These are phyloP conservation scores for Candida sonorensis DNA, from an alignment of 805 yeast genomes.

Conservation along the genomic window DNA sequence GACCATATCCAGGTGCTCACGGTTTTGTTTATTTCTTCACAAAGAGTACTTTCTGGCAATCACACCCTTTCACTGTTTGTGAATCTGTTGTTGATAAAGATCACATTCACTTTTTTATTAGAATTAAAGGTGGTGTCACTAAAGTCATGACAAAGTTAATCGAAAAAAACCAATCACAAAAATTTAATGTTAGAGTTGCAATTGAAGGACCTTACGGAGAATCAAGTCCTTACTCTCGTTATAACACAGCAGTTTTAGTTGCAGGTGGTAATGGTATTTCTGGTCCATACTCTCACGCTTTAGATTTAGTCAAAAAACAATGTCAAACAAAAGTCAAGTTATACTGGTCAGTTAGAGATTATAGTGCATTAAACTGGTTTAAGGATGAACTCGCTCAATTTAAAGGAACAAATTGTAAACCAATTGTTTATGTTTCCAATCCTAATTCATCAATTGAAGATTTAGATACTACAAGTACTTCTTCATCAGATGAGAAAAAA, in stretches of 20 bases:
- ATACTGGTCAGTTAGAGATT: slow-evolving; percentile 58
- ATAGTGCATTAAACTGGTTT: slow-evolving; percentile 45
- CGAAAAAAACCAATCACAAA: slow-evolving; percentile 20
- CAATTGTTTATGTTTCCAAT: slow-evolving; percentile 36
- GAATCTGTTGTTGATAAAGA: slow-evolving; percentile 29
- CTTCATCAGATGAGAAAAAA: slow-evolving; percentile 8
- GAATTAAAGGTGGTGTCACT: slow-evolving; percentile 55
- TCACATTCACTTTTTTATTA: slow-evolving; percentile 37
- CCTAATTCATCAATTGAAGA: slow-evolving; percentile 16
- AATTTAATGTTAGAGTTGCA: slow-evolving; percentile 46
- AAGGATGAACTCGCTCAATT: slow-evolving; percentile 34
- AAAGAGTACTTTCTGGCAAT: slow-evolving; percentile 50
- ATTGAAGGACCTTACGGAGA: slow-evolving; percentile 71
- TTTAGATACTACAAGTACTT: slow-evolving; percentile 8
- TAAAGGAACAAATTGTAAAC: slow-evolving; percentile 27
- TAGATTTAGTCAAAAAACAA: slow-evolving; percentile 24
- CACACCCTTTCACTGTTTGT: slow-evolving; percentile 49
- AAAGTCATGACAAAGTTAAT: slow-evolving; percentile 30
- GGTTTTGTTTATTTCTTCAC: slow-evolving; percentile 54
- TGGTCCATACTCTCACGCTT: slow-evolving; percentile 41
- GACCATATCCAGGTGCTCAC: slow-evolving; percentile 50
- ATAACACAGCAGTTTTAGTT: slow-evolving; percentile 48
- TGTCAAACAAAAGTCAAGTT: slow-evolving; percentile 35
- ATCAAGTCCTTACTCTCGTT: slow-evolving; percentile 40
- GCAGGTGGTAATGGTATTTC: slow-evolving; percentile 79